Base-by-base conservation (phyloP, 805 yeast species). In the Lachancea dasiensis region DNA sequence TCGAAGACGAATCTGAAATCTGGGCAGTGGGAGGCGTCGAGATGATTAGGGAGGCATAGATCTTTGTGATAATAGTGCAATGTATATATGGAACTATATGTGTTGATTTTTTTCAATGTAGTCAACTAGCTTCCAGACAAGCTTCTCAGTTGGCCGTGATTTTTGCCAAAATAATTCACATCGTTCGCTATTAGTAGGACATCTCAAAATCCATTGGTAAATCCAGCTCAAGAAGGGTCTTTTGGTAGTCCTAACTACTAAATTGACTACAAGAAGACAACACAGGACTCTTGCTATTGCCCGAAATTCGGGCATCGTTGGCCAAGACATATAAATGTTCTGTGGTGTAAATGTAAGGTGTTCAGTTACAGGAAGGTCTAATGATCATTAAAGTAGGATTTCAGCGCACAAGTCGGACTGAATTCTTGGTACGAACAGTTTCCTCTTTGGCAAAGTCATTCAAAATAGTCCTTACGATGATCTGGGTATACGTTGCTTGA, bases 1-100 rank as follows among this genome's bases (percentile, higher is more conserved):
- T 73, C 51, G 97, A 87, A 63, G 95, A 89, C 58, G 92, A 82
- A 54, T 65, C 61, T 34, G 96, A 89, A 60, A 79, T 87, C 19
- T 86, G 95, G 95, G 79, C 90, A 4, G 80, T 85, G 49, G 92
- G 94, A 37, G 79, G 81, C 29, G 77, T 76, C 41, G 83, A 77
- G 41, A 34, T 73, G 25, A 13, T 26, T 4, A 34, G 27, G 15
- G 37, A 34, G 26, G 37, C 30, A 34, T 34, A 15, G 19, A 18
- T 11, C 24, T 26, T 14, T 18, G 7, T n/a, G 14, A 25, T 3
- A 26, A 3, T 17, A 15, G 10, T 19, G 26, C 18, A 26, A 34
- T 15, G 11, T 11, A n/a, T 11, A 13, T 13, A 20, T 14, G 11
- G 6, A 4, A 18, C 21, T 20, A 34, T 6, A 26, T 20, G 6